Evolutionary conservation across 108 stramenopile species (phyloP).

Genomic region (Nannochloropsis gaditana): DNA sequence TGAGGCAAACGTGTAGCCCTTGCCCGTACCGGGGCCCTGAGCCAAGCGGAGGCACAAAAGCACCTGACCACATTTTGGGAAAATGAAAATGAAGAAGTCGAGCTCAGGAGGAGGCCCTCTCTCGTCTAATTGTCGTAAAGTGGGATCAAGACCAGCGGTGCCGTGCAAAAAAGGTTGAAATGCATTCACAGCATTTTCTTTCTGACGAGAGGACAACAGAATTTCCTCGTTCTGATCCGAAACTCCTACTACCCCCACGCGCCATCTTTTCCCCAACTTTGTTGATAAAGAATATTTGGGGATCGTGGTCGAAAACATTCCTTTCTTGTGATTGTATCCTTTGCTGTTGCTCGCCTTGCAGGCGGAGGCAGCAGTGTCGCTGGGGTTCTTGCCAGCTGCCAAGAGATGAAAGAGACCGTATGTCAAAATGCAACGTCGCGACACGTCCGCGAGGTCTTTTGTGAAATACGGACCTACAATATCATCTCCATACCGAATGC

Average conservation of each 20-base stretch:
- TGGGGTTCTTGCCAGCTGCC: neutral
- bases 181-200: neutral
- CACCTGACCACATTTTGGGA: neutral
- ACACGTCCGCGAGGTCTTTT: neutral
- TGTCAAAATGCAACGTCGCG: neutral
- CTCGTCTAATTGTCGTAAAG: neutral
- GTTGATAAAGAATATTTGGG: too few relatives aligned
- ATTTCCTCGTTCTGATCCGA: neutral
- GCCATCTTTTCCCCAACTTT: too few relatives aligned
- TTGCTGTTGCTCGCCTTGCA: too few relatives aligned
- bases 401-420: slow-evolving; percentile 10
- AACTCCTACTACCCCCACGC: neutral
- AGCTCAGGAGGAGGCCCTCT: neutral
- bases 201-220: neutral
- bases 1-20: neutral
- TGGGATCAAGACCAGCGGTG: neutral
- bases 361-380: neutral
- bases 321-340: too few relatives aligned
- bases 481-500: neutral
- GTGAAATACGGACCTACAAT: neutral
- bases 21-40: neutral
- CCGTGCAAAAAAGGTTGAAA: neutral
- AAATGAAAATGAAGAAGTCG: neutral
- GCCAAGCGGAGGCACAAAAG: neutral
- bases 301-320: too few relatives aligned